Evolutionary conservation across 352 stramenopile genomes (phyloP).

Genomic region (Blastocystis sp.): DNA sequence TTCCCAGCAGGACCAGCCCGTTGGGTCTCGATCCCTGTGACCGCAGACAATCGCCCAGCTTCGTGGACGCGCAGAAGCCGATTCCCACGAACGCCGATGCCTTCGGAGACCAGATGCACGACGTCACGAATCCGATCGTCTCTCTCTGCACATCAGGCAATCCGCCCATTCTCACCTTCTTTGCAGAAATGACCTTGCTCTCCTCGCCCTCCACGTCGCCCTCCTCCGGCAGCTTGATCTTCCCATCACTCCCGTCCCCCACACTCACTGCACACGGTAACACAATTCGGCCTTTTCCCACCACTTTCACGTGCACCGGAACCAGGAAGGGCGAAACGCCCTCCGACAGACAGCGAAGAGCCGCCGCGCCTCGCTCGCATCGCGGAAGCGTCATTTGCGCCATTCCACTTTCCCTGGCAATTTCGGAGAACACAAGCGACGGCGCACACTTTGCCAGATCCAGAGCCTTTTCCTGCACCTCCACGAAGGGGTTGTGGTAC

Average conservation of each 20-base stretch:
- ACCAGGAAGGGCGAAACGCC: not conserved
- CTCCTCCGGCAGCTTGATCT: not conserved
- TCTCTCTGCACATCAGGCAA: conserved; percentile 2
- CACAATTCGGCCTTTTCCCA: conserved; percentile 10
- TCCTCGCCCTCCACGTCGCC: not conserved
- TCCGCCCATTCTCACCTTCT: not conserved
- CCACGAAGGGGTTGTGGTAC: not conserved
- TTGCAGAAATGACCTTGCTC: not conserved
- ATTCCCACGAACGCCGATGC: conserved; percentile 45
- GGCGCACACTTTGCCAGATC: not conserved
- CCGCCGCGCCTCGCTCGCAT: not conserved
- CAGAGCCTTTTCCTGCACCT: not conserved
- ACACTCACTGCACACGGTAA: conserved; percentile 27
- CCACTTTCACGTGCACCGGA: conserved; percentile 20
- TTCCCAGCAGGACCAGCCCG: conserved; percentile 36
- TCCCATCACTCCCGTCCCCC: not conserved
- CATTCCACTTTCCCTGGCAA: not conserved
- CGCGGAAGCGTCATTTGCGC: not conserved
- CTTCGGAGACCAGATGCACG: conserved; percentile 44
- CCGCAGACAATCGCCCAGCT: not conserved
- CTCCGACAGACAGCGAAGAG: not conserved
- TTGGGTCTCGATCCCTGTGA: conserved; percentile 15
- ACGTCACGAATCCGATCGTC: conserved; percentile 45
- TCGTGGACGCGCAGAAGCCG: conserved; percentile 19
- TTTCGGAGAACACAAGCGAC: not conserved